Percentiles rank a stretch among this genome's conserved stretches.
These are phyloP conservation scores for Kernera saxatilis DNA, from an alignment of 345 rosid species.

Conservation along the genomic window DNA sequence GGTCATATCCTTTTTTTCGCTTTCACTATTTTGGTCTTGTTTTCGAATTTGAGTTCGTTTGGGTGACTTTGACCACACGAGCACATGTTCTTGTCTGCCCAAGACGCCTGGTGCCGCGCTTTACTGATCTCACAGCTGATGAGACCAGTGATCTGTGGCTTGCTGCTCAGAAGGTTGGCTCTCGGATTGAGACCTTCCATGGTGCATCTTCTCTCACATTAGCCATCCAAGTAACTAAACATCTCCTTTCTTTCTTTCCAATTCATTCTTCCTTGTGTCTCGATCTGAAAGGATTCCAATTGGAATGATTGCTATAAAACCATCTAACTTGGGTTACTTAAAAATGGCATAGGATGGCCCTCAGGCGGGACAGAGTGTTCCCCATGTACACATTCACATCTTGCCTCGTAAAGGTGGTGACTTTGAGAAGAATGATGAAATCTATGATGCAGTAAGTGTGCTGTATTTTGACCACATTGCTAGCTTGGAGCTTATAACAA, in stretches of 20 bases:
- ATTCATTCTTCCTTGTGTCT: not conserved
- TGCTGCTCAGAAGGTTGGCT: constrained; percentile 70
- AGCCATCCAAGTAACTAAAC: constrained; percentile 56
- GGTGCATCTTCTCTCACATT: constrained; percentile 78
- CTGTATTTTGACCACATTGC: not conserved
- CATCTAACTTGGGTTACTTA: not conserved
- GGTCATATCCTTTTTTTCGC: constrained; percentile 88
- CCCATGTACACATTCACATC: constrained; percentile 90
- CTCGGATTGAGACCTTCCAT: constrained; percentile 62
- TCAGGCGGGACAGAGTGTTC: constrained; percentile 87
- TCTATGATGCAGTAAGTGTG: constrained; percentile 76
- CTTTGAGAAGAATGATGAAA: constrained; percentile 87
- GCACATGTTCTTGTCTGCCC: constrained; percentile 89
- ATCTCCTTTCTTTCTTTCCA: not conserved
- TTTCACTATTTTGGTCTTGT: not conserved
- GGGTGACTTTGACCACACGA: constrained; percentile 44
- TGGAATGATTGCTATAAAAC: not conserved
- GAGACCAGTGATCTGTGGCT: constrained; percentile 83
- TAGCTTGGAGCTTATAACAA: not conserved
- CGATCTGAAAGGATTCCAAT: not conserved
- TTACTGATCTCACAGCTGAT: constrained; percentile 77
- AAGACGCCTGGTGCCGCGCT: constrained; percentile 76
- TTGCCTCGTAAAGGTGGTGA: constrained; percentile 78
- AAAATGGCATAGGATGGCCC: constrained; percentile 67
- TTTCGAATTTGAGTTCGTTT: constrained; percentile 16